phyloP scores from a whole-genome alignment of 331 rosid genomes.

The Telfairia occidentalis region DNA sequence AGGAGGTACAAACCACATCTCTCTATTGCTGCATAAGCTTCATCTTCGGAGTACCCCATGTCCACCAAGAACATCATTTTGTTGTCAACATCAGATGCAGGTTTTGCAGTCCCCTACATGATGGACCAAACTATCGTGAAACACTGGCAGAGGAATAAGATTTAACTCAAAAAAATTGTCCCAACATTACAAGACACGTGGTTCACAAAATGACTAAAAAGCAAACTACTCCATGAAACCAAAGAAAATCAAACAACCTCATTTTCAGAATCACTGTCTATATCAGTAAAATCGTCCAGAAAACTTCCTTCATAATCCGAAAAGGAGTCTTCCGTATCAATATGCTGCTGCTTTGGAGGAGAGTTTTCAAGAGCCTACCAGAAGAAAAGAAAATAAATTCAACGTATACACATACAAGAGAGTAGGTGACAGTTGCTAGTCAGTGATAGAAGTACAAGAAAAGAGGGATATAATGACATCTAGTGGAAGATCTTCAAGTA shows the following conservation, averaged over 20 bases:
- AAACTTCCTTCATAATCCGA: slow-evolving; percentile 47
- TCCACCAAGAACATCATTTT: slow-evolving; percentile 33
- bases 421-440: not conserved
- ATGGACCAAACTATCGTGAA: slow-evolving; percentile 14
- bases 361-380: slow-evolving; percentile 57
- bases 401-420: slow-evolving; percentile 1
- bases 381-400: slow-evolving; percentile 5
- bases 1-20: slow-evolving; percentile 61
- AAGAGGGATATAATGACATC: not conserved
- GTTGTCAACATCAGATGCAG: slow-evolving; percentile 26
- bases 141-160: not conserved
- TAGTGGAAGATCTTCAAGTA: not conserved
- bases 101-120: slow-evolving; percentile 41
- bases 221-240: not conserved
- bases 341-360: slow-evolving; percentile 31
- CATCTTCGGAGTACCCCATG: slow-evolving; percentile 64
- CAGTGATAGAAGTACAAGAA: not conserved
- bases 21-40: slow-evolving; percentile 61
- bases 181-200: not conserved
- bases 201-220: not conserved
- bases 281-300: slow-evolving; percentile 50
- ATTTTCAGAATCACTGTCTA: slow-evolving; percentile 39
- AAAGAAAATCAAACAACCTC: slow-evolving; percentile 37
- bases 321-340: slow-evolving; percentile 37
- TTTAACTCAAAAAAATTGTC: not conserved